A percentile compares a stretch with the other conserved stretches of the same genome.
phyloP scores from a whole-genome alignment of 2,329 filamentous ascomycete species.

The Ophiostoma pallidulum region DNA sequence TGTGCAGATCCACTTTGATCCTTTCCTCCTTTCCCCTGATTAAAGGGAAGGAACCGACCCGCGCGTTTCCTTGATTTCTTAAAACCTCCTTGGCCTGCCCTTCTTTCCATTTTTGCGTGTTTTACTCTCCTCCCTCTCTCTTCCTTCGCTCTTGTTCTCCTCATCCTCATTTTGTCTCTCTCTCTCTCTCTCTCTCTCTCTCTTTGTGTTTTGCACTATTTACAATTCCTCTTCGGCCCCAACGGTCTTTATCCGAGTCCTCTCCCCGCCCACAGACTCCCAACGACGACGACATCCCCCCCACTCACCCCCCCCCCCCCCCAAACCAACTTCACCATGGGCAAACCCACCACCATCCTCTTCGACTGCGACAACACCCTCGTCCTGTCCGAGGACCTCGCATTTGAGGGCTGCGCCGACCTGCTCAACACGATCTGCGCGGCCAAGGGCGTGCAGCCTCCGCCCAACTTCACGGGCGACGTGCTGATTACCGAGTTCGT shows the following conservation, averaged over 20 bases:
- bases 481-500: conserved; percentile 79
- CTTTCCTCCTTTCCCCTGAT: not conserved
- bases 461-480: conserved; percentile 60
- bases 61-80: not conserved
- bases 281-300: too few relatives aligned
- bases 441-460: conserved; percentile 45
- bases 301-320: too few relatives aligned
- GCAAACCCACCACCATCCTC: conserved; percentile 58
- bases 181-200: not conserved
- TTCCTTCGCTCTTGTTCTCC: not conserved
- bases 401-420: conserved; percentile 83
- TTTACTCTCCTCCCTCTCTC: not conserved
- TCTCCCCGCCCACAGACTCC: too few relatives aligned
- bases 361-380: conserved; percentile 88
- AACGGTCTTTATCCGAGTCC: too few relatives aligned
- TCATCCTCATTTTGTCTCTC: not conserved
- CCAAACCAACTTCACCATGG: conserved; percentile 10
- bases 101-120: too few relatives aligned
- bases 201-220: not conserved
- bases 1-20: conserved; percentile 3
- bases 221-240: too few relatives aligned
- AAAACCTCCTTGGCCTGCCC: too few relatives aligned
- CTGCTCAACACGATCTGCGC: conserved; percentile 79
- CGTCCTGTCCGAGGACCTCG: conserved; percentile 80
- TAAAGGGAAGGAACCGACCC: conserved; percentile 4